A percentile compares a stretch with the other conserved stretches of the same genome.
phyloP scores from a whole-genome alignment of 305 asterid genomes.

The Fraxinus velutina region DNA sequence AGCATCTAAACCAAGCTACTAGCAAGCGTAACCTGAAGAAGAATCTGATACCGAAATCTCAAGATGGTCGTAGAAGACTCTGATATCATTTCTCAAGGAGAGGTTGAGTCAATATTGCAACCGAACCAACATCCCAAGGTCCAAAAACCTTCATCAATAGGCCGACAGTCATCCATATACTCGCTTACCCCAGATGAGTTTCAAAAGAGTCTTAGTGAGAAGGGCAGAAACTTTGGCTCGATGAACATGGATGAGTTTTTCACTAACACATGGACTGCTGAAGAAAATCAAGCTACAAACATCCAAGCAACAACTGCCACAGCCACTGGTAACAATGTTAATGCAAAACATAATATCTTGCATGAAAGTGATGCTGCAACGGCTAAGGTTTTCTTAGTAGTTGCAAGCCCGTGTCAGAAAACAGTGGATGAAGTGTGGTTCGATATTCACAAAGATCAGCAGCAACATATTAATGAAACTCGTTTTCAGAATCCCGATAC shows the following conservation, averaged over 20 bases:
- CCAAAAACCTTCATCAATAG: conserved; percentile 30
- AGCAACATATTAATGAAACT: conserved; percentile 3
- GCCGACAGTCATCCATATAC: conserved; percentile 63
- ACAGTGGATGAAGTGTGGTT: conserved; percentile 81
- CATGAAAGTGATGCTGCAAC: conserved; percentile 22
- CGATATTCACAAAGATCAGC: conserved; percentile 46
- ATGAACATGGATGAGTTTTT: conserved; percentile 96
- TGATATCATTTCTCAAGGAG: conserved; percentile 46
- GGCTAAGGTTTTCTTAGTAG: conserved; percentile 49
- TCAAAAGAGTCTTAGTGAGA: conserved; percentile 54
- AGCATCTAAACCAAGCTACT: background rate
- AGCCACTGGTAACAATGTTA: conserved; percentile 3
- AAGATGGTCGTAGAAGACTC: conserved; percentile 46
- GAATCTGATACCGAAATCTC: background rate
- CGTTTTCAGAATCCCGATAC: conserved; percentile 27
- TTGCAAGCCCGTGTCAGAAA: conserved; percentile 52
- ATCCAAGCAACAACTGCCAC: conserved; percentile 2
- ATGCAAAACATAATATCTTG: conserved; percentile 16
- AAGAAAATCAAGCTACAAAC: conserved; percentile 61
- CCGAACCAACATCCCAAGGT: conserved; percentile 31
- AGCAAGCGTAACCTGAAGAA: background rate
- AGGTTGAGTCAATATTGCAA: conserved; percentile 42
- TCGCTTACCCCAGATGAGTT: conserved; percentile 76
- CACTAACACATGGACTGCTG: conserved; percentile 81
- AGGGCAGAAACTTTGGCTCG: conserved; percentile 70